phyloP scores from a whole-genome alignment of 805 yeast species.

The Barnettozyma californica region DNA sequence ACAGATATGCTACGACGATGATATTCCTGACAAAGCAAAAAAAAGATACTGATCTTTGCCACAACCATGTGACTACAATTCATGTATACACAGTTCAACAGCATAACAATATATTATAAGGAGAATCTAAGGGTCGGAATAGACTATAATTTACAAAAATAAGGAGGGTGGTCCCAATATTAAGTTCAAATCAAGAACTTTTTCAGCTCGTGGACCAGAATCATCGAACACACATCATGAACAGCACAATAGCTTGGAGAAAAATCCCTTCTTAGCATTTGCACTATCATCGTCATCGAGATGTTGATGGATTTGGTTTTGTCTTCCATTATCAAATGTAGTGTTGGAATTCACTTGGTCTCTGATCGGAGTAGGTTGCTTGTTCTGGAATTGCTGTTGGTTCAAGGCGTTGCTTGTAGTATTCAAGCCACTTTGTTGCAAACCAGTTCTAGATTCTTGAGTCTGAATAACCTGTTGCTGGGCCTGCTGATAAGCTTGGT shows the following conservation, averaged over 20 bases:
- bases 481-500: slow-evolving; percentile 15
- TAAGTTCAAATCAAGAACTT: background rate
- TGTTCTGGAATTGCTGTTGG: slow-evolving; percentile 27
- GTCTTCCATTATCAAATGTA: slow-evolving; percentile 18
- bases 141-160: background rate
- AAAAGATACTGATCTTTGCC: too few species aligned
- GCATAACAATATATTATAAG: background rate
- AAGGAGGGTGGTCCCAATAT: background rate
- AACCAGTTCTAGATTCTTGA: slow-evolving; percentile 15
- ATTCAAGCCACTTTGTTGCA: slow-evolving; percentile 10
- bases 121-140: background rate
- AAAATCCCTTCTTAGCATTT: slow-evolving; percentile 21
- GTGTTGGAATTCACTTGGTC: slow-evolving; percentile 22
- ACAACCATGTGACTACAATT: too few species aligned
- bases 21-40: too few species aligned
- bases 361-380: slow-evolving; percentile 27
- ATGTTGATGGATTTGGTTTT: slow-evolving; percentile 14
- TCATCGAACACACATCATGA: background rate
- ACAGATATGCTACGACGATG: too few species aligned
- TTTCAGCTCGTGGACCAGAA: background rate
- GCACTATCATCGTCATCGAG: slow-evolving; percentile 14
- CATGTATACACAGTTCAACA: background rate
- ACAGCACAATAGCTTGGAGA: slow-evolving; percentile 24
- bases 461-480: slow-evolving; percentile 14
- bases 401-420: slow-evolving; percentile 21